Percentiles rank a stretch among this genome's conserved stretches.
Conservation (phyloP, 1,284 basidiomycete genomes). For the Cystobasidium pallidum region DNA sequence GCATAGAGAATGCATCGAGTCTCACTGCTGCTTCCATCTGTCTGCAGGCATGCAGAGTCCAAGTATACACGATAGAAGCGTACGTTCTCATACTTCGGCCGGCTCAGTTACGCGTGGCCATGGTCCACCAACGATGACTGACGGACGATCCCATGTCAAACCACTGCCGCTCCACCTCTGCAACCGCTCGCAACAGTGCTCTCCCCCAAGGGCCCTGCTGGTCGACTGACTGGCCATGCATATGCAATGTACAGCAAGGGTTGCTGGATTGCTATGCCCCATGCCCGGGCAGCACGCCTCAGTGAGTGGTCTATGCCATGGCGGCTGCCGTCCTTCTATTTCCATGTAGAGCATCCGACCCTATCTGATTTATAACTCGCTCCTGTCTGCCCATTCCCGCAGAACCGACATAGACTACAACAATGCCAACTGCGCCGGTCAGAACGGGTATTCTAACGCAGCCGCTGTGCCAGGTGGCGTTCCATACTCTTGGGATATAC, state of each 20-base stretch:
- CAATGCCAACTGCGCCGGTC: slow-evolving; percentile 38
- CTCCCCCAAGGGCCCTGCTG: slow-evolving; percentile 37
- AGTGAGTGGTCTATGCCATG: slow-evolving; percentile 14
- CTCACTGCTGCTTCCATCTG: neutral
- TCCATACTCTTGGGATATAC: slow-evolving; percentile 22
- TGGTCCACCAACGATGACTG: too few relatives aligned
- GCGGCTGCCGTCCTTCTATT: too few relatives aligned
- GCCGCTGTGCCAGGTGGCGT: slow-evolving; percentile 22
- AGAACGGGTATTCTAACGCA: slow-evolving; percentile 35
- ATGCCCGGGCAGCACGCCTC: slow-evolving; percentile 36
- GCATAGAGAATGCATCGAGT: neutral
- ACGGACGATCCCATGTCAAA: too few relatives aligned
- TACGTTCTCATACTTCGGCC: slow-evolving; percentile 12
- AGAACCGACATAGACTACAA: slow-evolving; percentile 39
- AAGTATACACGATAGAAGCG: slow-evolving; percentile 37
- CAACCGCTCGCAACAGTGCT: too few relatives aligned
- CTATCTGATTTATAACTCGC: neutral
- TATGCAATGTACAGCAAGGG: slow-evolving; percentile 42
- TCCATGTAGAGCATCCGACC: too few relatives aligned
- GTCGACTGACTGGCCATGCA: slow-evolving; percentile 29
- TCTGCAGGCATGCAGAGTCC: slow-evolving; percentile 25
- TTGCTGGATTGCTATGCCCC: slow-evolving; percentile 36
- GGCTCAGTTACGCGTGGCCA: too few relatives aligned
- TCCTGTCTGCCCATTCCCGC: neutral
- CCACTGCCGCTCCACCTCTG: too few relatives aligned